Percentiles rank a stretch among this genome's conserved stretches.
These are phyloP conservation scores for Atkinsonella texensis DNA, from an alignment of 2,329 filamentous ascomycete genomes.

Conservation along the genomic window DNA sequence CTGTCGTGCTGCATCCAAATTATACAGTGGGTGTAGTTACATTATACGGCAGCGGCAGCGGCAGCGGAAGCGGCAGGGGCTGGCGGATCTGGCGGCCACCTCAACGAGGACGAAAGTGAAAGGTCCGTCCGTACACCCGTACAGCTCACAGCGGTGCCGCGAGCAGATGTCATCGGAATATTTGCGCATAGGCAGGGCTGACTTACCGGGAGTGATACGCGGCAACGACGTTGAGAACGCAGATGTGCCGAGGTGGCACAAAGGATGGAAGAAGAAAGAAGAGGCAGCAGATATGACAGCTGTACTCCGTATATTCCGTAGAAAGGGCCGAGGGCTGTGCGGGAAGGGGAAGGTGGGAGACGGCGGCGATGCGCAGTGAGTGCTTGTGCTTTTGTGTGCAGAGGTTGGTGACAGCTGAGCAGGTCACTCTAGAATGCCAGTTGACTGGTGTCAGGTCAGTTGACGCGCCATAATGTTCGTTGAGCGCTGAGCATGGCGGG, in stretches of 20 bases:
- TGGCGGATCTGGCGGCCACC: conserved; percentile 3
- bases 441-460: background rate
- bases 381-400: background rate
- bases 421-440: background rate
- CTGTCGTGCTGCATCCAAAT: background rate
- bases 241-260: background rate
- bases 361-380: too few species aligned
- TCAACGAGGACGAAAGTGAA: background rate
- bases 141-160: too few species aligned
- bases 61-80: background rate
- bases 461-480: background rate
- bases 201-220: background rate
- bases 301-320: too few species aligned
- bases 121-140: too few species aligned
- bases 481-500: background rate
- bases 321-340: too few species aligned
- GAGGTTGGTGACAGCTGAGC: background rate
- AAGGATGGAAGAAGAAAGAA: background rate
- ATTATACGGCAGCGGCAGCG: background rate
- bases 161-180: background rate
- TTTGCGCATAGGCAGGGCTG: background rate
- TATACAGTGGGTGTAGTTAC: too few species aligned
- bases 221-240: background rate
- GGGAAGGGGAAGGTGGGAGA: background rate
- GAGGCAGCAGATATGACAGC: background rate